phyloP scores from a whole-genome alignment of 2,329 filamentous ascomycete genomes.

The Hymenoscyphus albidus region DNA sequence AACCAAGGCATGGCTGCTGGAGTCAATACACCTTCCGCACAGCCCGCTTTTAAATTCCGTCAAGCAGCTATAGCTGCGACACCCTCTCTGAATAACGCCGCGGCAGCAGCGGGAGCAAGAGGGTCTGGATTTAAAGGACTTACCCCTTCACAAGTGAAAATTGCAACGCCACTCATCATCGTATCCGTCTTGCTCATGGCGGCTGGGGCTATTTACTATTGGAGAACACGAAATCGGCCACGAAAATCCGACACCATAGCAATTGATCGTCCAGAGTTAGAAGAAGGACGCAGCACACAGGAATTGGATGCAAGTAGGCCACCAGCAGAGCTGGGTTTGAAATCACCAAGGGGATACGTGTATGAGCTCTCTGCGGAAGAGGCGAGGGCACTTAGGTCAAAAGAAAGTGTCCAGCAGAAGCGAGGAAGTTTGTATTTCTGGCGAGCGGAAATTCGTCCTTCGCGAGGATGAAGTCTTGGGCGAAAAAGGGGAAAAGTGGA shows the following conservation, averaged over 20 bases:
- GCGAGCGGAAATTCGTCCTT: neutral
- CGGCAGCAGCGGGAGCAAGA: neutral
- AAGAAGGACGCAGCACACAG: neutral
- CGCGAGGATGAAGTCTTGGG: neutral
- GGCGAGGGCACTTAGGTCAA: neutral
- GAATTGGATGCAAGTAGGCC: neutral
- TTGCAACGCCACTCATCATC: neutral
- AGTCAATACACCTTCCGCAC: constrained; percentile 4
- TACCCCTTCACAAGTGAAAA: neutral
- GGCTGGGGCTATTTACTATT: neutral
- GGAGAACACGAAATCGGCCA: constrained; percentile 2
- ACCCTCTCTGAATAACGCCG: neutral
- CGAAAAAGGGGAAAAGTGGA: neutral
- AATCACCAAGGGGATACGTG: constrained; percentile 2
- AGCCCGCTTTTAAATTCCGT: neutral
- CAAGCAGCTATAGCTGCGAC: neutral
- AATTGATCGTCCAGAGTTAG: neutral
- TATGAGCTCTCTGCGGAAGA: neutral
- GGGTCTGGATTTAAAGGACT: neutral
- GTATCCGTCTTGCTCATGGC: neutral
- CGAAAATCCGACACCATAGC: neutral
- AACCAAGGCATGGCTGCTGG: constrained; percentile 6
- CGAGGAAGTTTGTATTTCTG: neutral
- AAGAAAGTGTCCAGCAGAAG: neutral
- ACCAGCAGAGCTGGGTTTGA: constrained; percentile 6